Conservation (phyloP, 2,329 filamentous ascomycete species). For the Cladosporium phlei region DNA sequence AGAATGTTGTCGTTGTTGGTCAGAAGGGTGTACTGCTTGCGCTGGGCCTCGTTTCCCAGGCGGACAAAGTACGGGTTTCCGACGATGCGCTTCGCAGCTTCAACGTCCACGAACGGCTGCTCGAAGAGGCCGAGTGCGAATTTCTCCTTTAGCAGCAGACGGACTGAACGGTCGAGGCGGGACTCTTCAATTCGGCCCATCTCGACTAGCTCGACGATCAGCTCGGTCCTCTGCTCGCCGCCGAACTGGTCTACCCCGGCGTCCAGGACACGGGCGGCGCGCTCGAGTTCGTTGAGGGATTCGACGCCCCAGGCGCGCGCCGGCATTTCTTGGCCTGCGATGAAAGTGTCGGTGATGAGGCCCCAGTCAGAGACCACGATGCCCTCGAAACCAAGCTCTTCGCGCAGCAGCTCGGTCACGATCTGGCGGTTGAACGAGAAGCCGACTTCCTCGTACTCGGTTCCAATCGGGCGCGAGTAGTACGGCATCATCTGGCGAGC, state of each 20-base stretch:
- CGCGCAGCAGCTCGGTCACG: conserved; percentile 64
- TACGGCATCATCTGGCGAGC: conserved; percentile 51
- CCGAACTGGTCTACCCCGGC: conserved; percentile 52
- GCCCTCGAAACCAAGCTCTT: conserved; percentile 67
- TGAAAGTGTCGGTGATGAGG: conserved; percentile 44
- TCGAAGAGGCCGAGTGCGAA: conserved; percentile 51
- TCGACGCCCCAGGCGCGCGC: conserved; percentile 51
- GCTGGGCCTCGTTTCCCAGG: conserved; percentile 36
- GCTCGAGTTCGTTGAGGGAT: conserved; percentile 39
- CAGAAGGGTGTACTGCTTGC: conserved; percentile 34
- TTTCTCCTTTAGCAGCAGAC: conserved; percentile 47
- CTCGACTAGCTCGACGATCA: conserved; percentile 6
- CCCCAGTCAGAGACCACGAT: conserved; percentile 63
- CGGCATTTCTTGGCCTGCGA: conserved; percentile 43
- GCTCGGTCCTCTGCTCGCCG: conserved; percentile 45
- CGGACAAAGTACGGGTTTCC: conserved; percentile 43
- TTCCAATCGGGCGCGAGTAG: conserved; percentile 45
- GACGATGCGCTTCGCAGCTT: conserved; percentile 38
- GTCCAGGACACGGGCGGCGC: conserved; percentile 42
- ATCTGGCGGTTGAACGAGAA: conserved; percentile 52
- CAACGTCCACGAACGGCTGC: conserved; percentile 46
- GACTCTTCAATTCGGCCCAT: conserved; percentile 30
- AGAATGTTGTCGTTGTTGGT: conserved; percentile 34
- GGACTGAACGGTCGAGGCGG: conserved; percentile 45
- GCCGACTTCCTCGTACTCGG: conserved; percentile 44